Evolutionary conservation across 345 rosid species (phyloP).

Genomic region (Acer yangbiense): DNA sequence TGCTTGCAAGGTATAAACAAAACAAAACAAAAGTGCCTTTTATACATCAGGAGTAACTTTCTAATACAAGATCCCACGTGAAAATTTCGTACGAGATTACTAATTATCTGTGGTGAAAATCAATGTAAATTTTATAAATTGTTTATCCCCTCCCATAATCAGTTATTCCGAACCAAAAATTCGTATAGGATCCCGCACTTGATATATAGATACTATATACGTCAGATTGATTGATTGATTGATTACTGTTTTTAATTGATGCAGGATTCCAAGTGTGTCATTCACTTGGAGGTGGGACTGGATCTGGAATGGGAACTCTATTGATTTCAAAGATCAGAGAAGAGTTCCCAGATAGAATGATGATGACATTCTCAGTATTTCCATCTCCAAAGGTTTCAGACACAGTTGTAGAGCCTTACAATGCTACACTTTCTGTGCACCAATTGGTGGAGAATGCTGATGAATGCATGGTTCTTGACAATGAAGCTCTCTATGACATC

Average conservation of each 20-base stretch:
- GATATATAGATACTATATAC: too few species aligned
- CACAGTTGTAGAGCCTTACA: conserved; percentile 45
- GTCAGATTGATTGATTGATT: too few species aligned
- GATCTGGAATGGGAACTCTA: conserved; percentile 44
- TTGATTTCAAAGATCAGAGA: conserved; percentile 45
- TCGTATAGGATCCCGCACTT: too few species aligned
- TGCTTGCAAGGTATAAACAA: conserved; percentile 35
- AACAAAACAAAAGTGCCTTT: too few species aligned
- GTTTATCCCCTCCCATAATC: too few species aligned
- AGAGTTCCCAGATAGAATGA: conserved; percentile 40
- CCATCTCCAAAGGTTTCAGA: conserved; percentile 40
- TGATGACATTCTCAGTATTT: conserved; percentile 35
- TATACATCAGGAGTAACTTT: too few species aligned
- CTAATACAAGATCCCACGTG: too few species aligned
- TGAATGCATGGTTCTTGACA: conserved; percentile 47
- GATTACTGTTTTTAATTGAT: neutral
- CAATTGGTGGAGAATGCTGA: conserved; percentile 45
- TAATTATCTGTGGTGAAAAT: too few species aligned
- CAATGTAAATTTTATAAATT: too few species aligned
- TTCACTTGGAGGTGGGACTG: conserved; percentile 43
- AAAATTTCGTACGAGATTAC: too few species aligned
- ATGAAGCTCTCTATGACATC: conserved; percentile 41
- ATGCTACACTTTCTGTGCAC: conserved; percentile 45
- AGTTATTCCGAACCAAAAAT: too few species aligned
- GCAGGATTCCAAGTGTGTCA: conserved; percentile 42